Base-by-base conservation (phyloP, 75 land plant genomes). In the Selaginella moellendorffii region DNA sequence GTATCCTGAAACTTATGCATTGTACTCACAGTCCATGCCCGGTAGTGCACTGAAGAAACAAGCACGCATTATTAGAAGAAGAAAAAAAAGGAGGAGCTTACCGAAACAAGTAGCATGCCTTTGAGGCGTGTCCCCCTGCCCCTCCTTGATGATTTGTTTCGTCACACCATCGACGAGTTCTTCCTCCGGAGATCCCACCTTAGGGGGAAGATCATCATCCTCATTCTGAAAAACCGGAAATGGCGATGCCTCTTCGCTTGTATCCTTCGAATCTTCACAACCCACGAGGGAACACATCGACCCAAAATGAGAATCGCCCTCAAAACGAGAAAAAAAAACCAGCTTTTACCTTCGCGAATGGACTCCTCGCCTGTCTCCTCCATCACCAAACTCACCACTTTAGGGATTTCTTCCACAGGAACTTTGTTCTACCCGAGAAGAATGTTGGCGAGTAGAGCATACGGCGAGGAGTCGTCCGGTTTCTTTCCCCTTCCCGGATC, bases 1-100 rank as follows among this genome's bases (percentile, higher is more conserved):
- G 99, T 95, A 60, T 95, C 99, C 29, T 89, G 85, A 79, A 89
- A 89, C 63, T 95, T 95, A 72, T 86, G 96, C 74, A 78, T 72
- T 20, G 96, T 82, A 61, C 78, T 82, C 53, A 79, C 86, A 46
- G 87, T 71, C 99, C 99, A 95, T 60, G 88, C 96, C 70, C 78
- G 75, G 63, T 95, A 95, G 59, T 95, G 97, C 74, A 88, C 96
- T 89, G 74, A 53, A 21, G 5, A 31, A 24, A 54, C 27, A 21
- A 5, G 24, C 24, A 56, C 21, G 59, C 59, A 21, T 56, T 21
- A 46, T 10, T 46, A 46, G 18, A 46, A 46, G 14, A 10, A 26
- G 61, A 30, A 19, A 10, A 73, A 46, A 29, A 28, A 65, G 14
- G 5, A 36, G 5, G 14, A 5, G 74, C 87, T 78, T 81, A 95